Evolutionary conservation across 805 yeast species (phyloP), one percentile per base, ranked within the genome.

Genomic region (Candida adriatica): DNA sequence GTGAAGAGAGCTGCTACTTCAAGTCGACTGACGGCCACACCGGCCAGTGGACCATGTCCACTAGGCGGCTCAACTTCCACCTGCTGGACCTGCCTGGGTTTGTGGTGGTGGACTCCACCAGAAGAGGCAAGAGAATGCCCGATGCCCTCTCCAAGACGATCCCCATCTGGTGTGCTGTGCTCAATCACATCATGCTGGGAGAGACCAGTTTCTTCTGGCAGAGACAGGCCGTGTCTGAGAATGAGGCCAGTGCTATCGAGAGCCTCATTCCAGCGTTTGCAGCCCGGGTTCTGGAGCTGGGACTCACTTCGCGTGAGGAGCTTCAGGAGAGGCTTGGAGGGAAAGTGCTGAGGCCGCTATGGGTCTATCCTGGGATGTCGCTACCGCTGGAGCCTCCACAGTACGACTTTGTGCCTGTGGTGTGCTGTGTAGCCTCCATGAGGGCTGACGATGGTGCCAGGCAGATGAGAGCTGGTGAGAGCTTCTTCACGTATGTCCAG

Each of bases 1-100:
- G 56, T 16, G 26, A 33, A 0, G 73, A 68, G 4, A 64, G 79
- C 0, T 71, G 78, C 13, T 86, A 87, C 48, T 87, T 87, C 60
- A 87, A 87, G 49, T 81, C 94, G 16, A 87, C 96, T 0, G 96
- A 87, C 57, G 96, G 96, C 0, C 96, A 87, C 48, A 75, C 74
- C 0, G 69, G 70, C 33, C 77, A 83, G 42, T 87, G 95, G 95
- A 66, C 68, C 19, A 86, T 87, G 46, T 78, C 85, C 20, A 55
- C 73, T 13, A 62, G 94, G 30, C 58, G 96, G 27, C 58, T 86
- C 23, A 87, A 87, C 53, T 59, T 83, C 36, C 94, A 86, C 48
- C 51, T 87, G 3, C 47, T 86, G 3, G 71, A 73, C 0, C 28
- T 70, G 0, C 47, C 84, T 21, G 87, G 87, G 0, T 41, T 73